Evolutionary conservation across 129 eudicot species (phyloP).

Genomic region (Ambrosia artemisiifolia): DNA sequence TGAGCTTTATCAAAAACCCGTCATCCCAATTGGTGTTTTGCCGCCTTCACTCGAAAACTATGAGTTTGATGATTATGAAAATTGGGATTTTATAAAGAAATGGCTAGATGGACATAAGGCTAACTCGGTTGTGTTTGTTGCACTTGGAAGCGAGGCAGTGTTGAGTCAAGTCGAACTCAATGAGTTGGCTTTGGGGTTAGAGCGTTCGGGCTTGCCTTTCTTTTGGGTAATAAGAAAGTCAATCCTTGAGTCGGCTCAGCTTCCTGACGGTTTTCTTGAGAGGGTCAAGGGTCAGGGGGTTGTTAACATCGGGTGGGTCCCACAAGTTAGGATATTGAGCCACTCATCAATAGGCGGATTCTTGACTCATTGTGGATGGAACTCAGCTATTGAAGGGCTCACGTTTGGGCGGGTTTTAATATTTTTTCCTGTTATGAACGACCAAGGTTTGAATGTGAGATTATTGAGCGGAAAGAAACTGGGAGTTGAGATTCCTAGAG

Average conservation of each 20-base stretch:
- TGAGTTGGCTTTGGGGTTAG: constrained; percentile 73
- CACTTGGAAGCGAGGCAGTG: constrained; percentile 70
- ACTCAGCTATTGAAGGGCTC: constrained; percentile 73
- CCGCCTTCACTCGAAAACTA: constrained; percentile 34
- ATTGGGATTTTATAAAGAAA: constrained; percentile 34
- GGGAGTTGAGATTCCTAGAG: constrained; percentile 62
- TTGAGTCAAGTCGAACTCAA: constrained; percentile 44
- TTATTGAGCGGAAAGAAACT: constrained; percentile 48
- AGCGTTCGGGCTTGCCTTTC: constrained; percentile 55
- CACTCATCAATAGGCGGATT: constrained; percentile 62
- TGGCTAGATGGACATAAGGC: constrained; percentile 50
- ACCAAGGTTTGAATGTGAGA: constrained; percentile 79
- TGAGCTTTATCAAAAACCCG: constrained; percentile 54
- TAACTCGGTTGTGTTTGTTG: constrained; percentile 53
- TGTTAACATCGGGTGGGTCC: constrained; percentile 63
- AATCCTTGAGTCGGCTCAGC: constrained; percentile 32
- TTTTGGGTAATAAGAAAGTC: constrained; percentile 63
- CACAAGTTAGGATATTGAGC: constrained; percentile 65
- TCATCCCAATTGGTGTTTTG: constrained; percentile 53
- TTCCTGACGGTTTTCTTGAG: constrained; percentile 57
- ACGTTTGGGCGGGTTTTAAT: constrained; percentile 61
- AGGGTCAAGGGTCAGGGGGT: constrained; percentile 49
- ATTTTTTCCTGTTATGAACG: constrained; percentile 72
- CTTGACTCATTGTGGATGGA: constrained; percentile 95
- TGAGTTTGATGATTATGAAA: constrained; percentile 20